Evolutionary conservation across 768 basidiomycete genomes (phyloP).

Genomic region (Sarcomyxa edulis): DNA sequence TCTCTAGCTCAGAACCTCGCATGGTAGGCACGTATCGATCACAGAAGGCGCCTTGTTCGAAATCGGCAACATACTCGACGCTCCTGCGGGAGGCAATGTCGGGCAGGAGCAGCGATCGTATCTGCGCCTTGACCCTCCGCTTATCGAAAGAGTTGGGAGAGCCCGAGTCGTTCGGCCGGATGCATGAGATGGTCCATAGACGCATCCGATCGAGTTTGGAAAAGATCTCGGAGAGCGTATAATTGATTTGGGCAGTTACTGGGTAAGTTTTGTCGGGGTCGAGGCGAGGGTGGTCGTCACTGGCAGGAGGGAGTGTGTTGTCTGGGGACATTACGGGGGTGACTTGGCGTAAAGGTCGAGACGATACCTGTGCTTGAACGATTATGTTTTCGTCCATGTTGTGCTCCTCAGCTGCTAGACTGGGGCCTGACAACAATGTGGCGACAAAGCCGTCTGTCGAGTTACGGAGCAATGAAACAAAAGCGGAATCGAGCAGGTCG

Average conservation of each 20-base stretch:
- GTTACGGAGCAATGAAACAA: slow-evolving; percentile 70
- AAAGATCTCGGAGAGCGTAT: slow-evolving; percentile 68
- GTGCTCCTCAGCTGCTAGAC: slow-evolving; percentile 77
- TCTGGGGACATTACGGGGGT: slow-evolving; percentile 41
- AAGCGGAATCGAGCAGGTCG: slow-evolving; percentile 75
- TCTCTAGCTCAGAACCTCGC: slow-evolving; percentile 59
- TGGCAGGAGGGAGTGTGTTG: slow-evolving; percentile 22
- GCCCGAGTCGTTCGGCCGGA: slow-evolving; percentile 86
- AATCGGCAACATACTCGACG: slow-evolving; percentile 66
- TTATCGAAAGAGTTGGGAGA: slow-evolving; percentile 90
- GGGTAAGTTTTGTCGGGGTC: slow-evolving; percentile 76
- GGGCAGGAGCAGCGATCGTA: slow-evolving; percentile 69
- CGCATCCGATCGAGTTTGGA: slow-evolving; percentile 53
- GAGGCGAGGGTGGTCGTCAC: slow-evolving; percentile 54
- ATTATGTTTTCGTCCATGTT: slow-evolving; percentile 70
- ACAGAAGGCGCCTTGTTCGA: slow-evolving; percentile 59
- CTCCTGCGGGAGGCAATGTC: slow-evolving; percentile 62
- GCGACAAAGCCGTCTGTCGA: slow-evolving; percentile 71
- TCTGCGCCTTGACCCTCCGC: slow-evolving; percentile 77
- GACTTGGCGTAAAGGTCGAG: slow-evolving; percentile 69
- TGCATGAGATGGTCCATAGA: slow-evolving; percentile 74
- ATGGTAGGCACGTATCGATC: slow-evolving; percentile 75
- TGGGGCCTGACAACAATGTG: slow-evolving; percentile 83
- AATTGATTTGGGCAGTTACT: slow-evolving; percentile 76
- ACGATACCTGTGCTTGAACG: slow-evolving; percentile 85